These are phyloP conservation scores for Sphaerobolus stellatus DNA, from an alignment of 1,284 basidiomycete genomes.

Conservation along the genomic window DNA sequence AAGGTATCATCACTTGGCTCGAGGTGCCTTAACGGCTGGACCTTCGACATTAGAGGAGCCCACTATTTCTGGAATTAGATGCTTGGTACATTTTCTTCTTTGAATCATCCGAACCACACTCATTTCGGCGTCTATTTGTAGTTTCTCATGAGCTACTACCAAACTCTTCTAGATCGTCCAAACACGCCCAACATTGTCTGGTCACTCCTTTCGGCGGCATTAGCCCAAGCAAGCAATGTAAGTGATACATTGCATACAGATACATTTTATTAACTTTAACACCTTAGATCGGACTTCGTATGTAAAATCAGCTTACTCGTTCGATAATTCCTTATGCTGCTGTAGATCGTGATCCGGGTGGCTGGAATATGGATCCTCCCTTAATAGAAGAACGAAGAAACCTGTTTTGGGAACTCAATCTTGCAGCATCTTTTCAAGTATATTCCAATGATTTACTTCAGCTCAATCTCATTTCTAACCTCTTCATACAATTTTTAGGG, in stretches of 20 bases:
- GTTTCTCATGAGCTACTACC: slow-evolving; percentile 15
- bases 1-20: slow-evolving; percentile 5
- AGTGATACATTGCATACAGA: neutral
- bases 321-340: neutral
- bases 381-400: slow-evolving; percentile 53
- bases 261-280: neutral
- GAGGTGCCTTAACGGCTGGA: neutral
- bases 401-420: slow-evolving; percentile 54
- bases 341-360: slow-evolving; percentile 55
- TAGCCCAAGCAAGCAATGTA: slow-evolving; percentile 1
- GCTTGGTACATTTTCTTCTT: slow-evolving; percentile 4
- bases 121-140: neutral
- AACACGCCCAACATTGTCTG: slow-evolving; percentile 3
- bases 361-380: slow-evolving; percentile 53
- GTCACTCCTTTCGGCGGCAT: slow-evolving; percentile 3
- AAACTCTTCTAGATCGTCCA: slow-evolving; percentile 10
- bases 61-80: neutral
- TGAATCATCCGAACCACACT: slow-evolving; percentile 12
- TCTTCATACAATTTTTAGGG: slow-evolving; percentile 1
- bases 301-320: neutral
- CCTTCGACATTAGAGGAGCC: slow-evolving; percentile 2
- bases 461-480: neutral
- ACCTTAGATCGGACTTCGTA: slow-evolving; percentile 7
- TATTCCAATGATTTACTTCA: neutral
- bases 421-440: neutral